phyloP scores from a whole-genome alignment of 2,329 filamentous ascomycete genomes.

The Pseudogymnoascus sp. region DNA sequence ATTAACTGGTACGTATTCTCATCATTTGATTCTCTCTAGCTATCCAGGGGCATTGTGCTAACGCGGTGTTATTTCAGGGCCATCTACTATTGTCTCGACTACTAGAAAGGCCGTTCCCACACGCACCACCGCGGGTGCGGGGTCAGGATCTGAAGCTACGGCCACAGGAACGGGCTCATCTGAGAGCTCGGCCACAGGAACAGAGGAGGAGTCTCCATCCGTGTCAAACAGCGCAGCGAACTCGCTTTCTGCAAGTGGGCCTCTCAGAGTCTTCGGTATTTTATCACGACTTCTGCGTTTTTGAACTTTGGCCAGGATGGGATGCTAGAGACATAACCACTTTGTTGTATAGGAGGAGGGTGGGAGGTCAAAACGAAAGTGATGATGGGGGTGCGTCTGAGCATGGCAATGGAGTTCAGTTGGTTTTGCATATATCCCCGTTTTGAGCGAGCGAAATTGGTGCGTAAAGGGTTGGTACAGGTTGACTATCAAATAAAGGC shows the following conservation, averaged over 20 bases:
- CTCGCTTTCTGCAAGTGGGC: neutral
- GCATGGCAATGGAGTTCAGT: constrained; percentile 1
- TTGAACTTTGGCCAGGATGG: neutral
- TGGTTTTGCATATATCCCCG: constrained; percentile 1
- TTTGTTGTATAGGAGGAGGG: neutral
- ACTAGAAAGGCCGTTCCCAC: neutral
- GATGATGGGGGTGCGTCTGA: neutral
- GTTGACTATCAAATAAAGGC: neutral
- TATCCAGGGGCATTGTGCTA: neutral
- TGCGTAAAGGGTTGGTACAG: neutral
- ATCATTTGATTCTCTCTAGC: neutral
- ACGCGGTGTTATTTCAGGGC: neutral
- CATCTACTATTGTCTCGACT: neutral
- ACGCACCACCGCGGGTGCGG: neutral
- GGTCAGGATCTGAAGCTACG: neutral
- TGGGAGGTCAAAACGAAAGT: neutral
- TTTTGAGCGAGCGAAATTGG: neutral
- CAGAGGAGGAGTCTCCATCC: neutral
- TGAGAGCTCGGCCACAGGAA: neutral
- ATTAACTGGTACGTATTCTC: neutral
- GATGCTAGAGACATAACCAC: neutral
- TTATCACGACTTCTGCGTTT: neutral
- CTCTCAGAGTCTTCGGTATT: neutral
- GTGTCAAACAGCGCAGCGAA: neutral
- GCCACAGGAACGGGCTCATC: neutral